Evolutionary conservation across 345 rosid genomes (phyloP), one percentile per base, ranked within the genome.

Genomic region (Erodium maritimum): DNA sequence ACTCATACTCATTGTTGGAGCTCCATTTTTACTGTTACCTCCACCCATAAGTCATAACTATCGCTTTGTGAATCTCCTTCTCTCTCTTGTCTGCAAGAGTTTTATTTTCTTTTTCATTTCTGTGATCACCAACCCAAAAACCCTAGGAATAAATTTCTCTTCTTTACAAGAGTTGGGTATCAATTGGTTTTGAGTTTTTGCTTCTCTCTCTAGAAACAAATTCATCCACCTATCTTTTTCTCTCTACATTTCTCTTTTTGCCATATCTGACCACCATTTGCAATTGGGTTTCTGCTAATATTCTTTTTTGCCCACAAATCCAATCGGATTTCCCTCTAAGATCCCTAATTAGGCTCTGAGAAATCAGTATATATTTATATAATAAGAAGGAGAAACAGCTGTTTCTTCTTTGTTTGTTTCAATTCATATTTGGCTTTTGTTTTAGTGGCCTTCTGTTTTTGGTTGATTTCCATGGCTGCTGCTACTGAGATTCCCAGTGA

Each of bases 401-500:
- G 62, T 21, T 52, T 29, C 37, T 29, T 11, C 37, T 29, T 29
- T 11, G 37, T 29, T 29, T n/a, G n/a, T n/a, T 29, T 29, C 37
- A 11, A 29, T 29, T 29, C 9, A 11, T 29, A 4, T 55, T 45
- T 42, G n/a, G 45, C 33, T 24, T 56, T 59, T n/a, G 63, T 59
- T 6, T 29, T 29, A 29, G 5, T 29, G 37, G 37, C 8, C 9
- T 29, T 29, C n/a, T n/a, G n/a, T n/a, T n/a, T n/a, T n/a, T n/a
- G n/a, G n/a, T 29, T 11, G 24, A 19, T 55, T 25, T 58, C 66
- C 50, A 88, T 88, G 96, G 93, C 88, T 72, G 80, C 81, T 60
- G 84, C 81, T 70, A 77, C 79, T 77, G 88, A 81, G 72, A 74
- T 70, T 42, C 57, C 82, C 48, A 74, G 63, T 55, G 82, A 82